These are phyloP conservation scores for Tolypocladium capitatum DNA, from an alignment of 2,329 filamentous ascomycete genomes.

Conservation along the genomic window DNA sequence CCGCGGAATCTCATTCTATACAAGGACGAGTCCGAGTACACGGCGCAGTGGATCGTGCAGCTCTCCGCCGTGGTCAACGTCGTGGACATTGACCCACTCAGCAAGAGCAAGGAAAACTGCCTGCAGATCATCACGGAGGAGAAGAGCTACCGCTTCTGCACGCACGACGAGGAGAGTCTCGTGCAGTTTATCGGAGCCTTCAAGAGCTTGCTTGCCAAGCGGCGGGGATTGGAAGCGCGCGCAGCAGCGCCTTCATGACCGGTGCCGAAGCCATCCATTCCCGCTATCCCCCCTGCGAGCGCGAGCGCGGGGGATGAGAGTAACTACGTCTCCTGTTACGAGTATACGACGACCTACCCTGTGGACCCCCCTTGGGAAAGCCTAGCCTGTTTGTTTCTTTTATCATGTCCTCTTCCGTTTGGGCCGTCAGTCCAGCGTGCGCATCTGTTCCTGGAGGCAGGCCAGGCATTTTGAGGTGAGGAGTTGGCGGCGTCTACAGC, in stretches of 20 bases:
- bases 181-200: constrained; percentile 79
- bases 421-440: background rate
- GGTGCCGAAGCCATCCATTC: background rate
- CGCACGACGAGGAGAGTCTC: constrained; percentile 67
- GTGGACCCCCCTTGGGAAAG: background rate
- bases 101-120: constrained; percentile 72
- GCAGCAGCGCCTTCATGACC: constrained; percentile 16
- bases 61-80: constrained; percentile 73
- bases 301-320: background rate
- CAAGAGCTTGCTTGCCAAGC: constrained; percentile 69
- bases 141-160: constrained; percentile 66
- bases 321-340: background rate
- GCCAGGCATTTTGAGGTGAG: background rate
- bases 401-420: background rate
- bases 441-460: background rate
- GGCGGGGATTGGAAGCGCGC: constrained; percentile 48
- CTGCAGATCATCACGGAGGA: constrained; percentile 91
- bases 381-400: background rate
- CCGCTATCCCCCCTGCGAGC: background rate
- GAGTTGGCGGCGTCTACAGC: background rate
- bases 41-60: constrained; percentile 67
- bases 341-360: background rate
- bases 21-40: constrained; percentile 86
- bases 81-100: constrained; percentile 82
- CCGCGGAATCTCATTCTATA: constrained; percentile 78